A percentile compares a stretch with the other conserved stretches of the same genome.
phyloP scores from a whole-genome alignment of 1,284 basidiomycete genomes.

The Fistulinella cinereoalba region DNA sequence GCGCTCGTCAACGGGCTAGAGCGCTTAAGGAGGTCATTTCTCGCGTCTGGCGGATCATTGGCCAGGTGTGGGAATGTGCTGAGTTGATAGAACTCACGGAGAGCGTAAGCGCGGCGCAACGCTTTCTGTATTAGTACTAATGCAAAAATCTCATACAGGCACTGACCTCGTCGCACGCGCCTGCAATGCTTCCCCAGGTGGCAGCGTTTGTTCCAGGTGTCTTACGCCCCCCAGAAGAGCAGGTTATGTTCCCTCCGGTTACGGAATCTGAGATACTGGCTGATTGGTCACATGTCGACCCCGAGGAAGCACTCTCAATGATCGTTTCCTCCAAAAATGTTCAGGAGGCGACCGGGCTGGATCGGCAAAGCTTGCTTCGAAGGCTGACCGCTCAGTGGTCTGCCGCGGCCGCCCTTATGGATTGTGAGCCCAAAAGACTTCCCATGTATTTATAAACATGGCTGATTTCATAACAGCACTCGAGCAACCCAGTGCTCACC shows the following conservation, averaged over 20 bases:
- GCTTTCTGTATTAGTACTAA: slow-evolving; percentile 13
- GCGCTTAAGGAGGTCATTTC: slow-evolving; percentile 66
- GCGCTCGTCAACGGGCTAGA: slow-evolving; percentile 46
- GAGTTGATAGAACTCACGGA: slow-evolving; percentile 55
- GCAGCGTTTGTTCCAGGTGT: slow-evolving; percentile 29
- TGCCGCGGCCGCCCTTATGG: slow-evolving; percentile 67
- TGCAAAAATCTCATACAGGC: slow-evolving; percentile 30
- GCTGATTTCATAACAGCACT: slow-evolving; percentile 42
- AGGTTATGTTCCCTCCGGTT: slow-evolving; percentile 27
- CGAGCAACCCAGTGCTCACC: slow-evolving; percentile 57
- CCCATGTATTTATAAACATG: slow-evolving; percentile 3
- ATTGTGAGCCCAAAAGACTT: slow-evolving; percentile 55
- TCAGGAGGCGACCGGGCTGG: slow-evolving; percentile 63
- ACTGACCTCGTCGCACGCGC: slow-evolving; percentile 32
- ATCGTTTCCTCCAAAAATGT: slow-evolving; percentile 52
- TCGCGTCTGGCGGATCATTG: slow-evolving; percentile 66
- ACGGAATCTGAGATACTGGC: slow-evolving; percentile 13
- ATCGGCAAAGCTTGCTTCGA: slow-evolving; percentile 51
- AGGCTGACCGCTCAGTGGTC: slow-evolving; percentile 66
- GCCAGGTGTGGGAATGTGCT: slow-evolving; percentile 65
- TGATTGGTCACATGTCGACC: slow-evolving; percentile 45
- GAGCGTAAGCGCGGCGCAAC: slow-evolving; percentile 43
- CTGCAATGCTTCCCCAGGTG: slow-evolving; percentile 34
- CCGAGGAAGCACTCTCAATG: slow-evolving; percentile 50
- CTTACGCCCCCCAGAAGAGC: slow-evolving; percentile 30